Evolutionary conservation across 2,329 filamentous ascomycete genomes (phyloP), one percentile per base, ranked within the genome.

Genomic region (Xenoacremonium recifei): DNA sequence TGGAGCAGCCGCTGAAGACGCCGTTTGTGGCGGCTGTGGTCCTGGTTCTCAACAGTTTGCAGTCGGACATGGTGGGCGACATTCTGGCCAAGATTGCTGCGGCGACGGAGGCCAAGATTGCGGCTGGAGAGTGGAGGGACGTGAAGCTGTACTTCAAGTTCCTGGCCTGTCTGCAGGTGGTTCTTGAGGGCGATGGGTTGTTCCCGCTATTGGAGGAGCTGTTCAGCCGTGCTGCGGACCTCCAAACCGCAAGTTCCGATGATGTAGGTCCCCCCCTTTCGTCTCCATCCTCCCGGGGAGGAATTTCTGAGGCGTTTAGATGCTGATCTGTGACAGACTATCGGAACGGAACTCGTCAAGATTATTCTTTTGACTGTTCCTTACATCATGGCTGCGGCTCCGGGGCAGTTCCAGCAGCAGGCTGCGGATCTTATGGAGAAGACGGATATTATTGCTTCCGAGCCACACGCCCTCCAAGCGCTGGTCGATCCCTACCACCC

Each of bases 1-100:
- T 89, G 25, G 93, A 99, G 69, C 93, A 99, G 69, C 93, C 93
- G 1, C 85, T 99, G 66, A 97, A 97, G 74, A 95, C 90, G n/a
- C 92, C 93, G 0, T 97, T 96, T 62, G 78, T 95, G 27, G 90
- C 91, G 9, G 89, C 87, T 16, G 84, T 92, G 12, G 78, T 95
- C 32, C 76, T 96, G 44, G 79, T 89, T 42, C 79, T 84, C 51
- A 96, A 97, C 69, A 79, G 80, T 19, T 70, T 87, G 55, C 89
- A 89, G 60, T 75, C 85, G 4, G 87, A 93, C 52, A 75, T 95
- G 25, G 80, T 85, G 21, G 75, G 76, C 27, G 80, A 89, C 50
- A 72, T 95, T 16, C 72, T 97, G 52, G 74, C 70, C 38, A 80
- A 79, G 52, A 72, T 84, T 32, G 76, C 77, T 2, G 70, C 73